phyloP scores from a whole-genome alignment of 805 yeast genomes.

The Kluyveromyces lactis region DNA sequence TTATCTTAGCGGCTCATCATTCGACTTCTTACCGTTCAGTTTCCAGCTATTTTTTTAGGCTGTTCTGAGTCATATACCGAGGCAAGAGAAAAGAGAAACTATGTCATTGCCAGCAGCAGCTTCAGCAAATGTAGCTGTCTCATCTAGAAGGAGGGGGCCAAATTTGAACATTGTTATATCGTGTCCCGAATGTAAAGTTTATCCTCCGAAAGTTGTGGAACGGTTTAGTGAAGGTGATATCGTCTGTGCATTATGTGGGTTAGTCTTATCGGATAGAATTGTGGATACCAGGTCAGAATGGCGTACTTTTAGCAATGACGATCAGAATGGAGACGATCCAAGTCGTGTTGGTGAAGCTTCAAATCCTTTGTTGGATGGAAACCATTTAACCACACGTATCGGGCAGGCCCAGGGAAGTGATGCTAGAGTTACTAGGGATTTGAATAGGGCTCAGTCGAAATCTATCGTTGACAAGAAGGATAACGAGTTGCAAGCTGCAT shows the following conservation, averaged over 20 bases:
- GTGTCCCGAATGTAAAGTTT: slow-evolving; percentile 93
- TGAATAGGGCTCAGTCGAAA: slow-evolving; percentile 82
- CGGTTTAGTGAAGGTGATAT: slow-evolving; percentile 96
- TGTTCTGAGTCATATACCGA: no score
- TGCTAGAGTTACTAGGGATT: slow-evolving; percentile 77
- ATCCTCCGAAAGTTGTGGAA: slow-evolving; percentile 92
- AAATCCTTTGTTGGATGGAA: slow-evolving; percentile 84
- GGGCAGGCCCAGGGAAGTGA: slow-evolving; percentile 85
- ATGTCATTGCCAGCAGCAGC: slow-evolving; percentile 11
- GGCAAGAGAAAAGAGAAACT: no score
- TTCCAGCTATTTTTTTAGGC: no score
- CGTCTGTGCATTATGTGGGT: slow-evolving; percentile 96
- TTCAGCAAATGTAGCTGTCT: slow-evolving; percentile 10
- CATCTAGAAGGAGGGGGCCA: slow-evolving; percentile 43
- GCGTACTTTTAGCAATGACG: slow-evolving; percentile 97
- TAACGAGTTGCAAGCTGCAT: slow-evolving; percentile 80
- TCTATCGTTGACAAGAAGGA: slow-evolving; percentile 82
- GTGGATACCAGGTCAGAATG: slow-evolving; percentile 96
- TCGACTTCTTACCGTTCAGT: no score
- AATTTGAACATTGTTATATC: slow-evolving; percentile 82
- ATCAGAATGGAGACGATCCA: slow-evolving; percentile 96
- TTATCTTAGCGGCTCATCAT: no score
- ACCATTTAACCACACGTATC: slow-evolving; percentile 86
- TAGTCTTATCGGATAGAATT: slow-evolving; percentile 82
- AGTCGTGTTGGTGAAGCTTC: slow-evolving; percentile 98